Conservation (phyloP, 192 early-diverging fungal genomes). For the Dimargaris cristalligena region DNA sequence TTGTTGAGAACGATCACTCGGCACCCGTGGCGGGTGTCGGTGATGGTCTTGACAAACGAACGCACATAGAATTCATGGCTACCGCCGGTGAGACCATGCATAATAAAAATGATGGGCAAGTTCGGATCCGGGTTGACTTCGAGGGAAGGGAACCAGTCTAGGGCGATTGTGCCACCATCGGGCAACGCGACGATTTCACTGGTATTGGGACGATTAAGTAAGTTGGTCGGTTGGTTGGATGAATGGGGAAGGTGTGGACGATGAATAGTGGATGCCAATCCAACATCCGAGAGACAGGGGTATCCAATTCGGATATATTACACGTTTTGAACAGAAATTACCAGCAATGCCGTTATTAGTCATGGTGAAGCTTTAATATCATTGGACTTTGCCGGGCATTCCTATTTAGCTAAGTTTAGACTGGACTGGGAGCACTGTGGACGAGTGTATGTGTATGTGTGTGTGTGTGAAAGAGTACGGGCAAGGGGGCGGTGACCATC, state of each 20-base stretch:
- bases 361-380: too few species aligned
- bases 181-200: slow-evolving; percentile 36
- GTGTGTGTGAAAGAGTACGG: too few species aligned
- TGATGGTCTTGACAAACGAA: slow-evolving; percentile 43
- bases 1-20: slow-evolving; percentile 74
- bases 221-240: slow-evolving; percentile 1
- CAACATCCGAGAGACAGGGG: too few species aligned
- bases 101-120: slow-evolving; percentile 61
- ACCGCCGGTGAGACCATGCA: slow-evolving; percentile 87
- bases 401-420: too few species aligned
- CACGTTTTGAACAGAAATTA: too few species aligned
- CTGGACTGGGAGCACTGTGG: too few species aligned
- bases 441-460: too few species aligned
- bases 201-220: not conserved
- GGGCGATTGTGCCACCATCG: slow-evolving; percentile 71
- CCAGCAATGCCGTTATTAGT: too few species aligned
- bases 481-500: too few species aligned
- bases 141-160: slow-evolving; percentile 71
- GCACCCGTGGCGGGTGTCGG: slow-evolving; percentile 34
- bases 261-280: slow-evolving; percentile 15
- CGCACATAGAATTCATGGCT: slow-evolving; percentile 82
- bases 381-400: too few species aligned
- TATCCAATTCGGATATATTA: too few species aligned
- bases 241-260: not conserved
- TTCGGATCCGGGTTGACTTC: slow-evolving; percentile 31